Evolutionary conservation across 345 rosid species (phyloP), one percentile per base, ranked within the genome.

Genomic region (Populus simonii): DNA sequence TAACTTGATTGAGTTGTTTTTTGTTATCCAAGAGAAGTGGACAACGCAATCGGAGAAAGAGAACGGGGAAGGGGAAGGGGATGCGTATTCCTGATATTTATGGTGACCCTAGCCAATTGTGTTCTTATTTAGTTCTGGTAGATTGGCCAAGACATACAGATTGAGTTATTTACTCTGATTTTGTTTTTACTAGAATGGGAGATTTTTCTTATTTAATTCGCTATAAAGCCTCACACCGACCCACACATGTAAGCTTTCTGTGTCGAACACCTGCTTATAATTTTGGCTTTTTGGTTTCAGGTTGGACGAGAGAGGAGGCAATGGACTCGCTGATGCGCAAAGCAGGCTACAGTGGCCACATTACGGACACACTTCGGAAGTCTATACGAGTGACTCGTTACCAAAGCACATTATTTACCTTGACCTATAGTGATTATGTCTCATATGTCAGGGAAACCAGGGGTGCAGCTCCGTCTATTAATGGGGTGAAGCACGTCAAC

Each of bases 301-400:
- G 93, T 39, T 96, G 99, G 99, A 88, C 97, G 8, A 88, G 85
- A 79, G 53, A 82, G 76, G 96, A 94, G 88, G 92, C 99, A 55
- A 91, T 96, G 3, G 92, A 96, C 74, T 96, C 98, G 11, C 92
- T 96, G 81, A 87, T 94, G 89, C 94, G 92, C 8, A 96, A 96
- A 85, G 90, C 99, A 31, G 98, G 98, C 74, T 92, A 85, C 77
- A 83, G 23, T 22, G 92, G 99, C 47, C 61, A 39, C 72, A 91
- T 96, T 76, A 87, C 89, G 0, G 98, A 96, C 66, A 70, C 85
- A 8, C 84, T 93, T 41, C 88, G 93, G 75, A 89, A 84, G 88
- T 86, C 92, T 72, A 86, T 96, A 63, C 74, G 72, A 20, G 85
- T 96, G 86, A 96, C 97, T n/a, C 94, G 98, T 33, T 96, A 96